Evolutionary conservation across 148 eudicot species (phyloP).

Genomic region (Camellia sinensis): DNA sequence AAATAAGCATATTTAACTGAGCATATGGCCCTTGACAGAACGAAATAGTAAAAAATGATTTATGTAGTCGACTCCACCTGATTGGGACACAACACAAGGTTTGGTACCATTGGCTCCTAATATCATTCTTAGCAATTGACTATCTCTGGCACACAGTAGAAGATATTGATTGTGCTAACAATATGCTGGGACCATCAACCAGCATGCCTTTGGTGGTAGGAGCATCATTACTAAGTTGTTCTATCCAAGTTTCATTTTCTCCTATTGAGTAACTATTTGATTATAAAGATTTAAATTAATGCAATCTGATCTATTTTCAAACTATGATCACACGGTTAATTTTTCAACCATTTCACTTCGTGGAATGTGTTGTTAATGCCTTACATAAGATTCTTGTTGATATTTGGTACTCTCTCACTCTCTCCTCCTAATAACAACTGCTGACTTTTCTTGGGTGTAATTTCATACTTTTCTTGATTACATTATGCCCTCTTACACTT

Average conservation of each 20-base stretch:
- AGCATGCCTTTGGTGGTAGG: slow-evolving; percentile 8
- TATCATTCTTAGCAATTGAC: too few relatives aligned
- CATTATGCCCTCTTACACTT: slow-evolving; percentile 16
- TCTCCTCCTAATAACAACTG: not conserved
- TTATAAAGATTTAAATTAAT: not conserved
- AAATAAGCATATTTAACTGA: too few relatives aligned
- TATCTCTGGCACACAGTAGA: too few relatives aligned
- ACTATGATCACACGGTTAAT: not conserved
- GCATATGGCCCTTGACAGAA: too few relatives aligned
- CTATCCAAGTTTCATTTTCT: not conserved
- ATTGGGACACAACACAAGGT: too few relatives aligned
- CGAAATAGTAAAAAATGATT: too few relatives aligned
- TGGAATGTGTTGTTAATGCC: not conserved
- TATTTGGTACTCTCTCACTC: not conserved
- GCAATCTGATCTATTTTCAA: not conserved
- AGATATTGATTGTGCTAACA: too few relatives aligned
- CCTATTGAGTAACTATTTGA: not conserved
- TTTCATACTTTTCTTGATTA: not conserved
- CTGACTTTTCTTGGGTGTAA: not conserved
- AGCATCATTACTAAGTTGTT: not conserved
- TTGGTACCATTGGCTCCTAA: too few relatives aligned
- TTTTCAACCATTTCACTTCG: not conserved
- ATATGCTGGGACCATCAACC: not conserved
- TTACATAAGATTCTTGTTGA: not conserved
- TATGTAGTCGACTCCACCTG: too few relatives aligned